A percentile compares a stretch with the other conserved stretches of the same genome.
phyloP scores from a whole-genome alignment of 176 grass and related monocot species.

The Chloris gayana region DNA sequence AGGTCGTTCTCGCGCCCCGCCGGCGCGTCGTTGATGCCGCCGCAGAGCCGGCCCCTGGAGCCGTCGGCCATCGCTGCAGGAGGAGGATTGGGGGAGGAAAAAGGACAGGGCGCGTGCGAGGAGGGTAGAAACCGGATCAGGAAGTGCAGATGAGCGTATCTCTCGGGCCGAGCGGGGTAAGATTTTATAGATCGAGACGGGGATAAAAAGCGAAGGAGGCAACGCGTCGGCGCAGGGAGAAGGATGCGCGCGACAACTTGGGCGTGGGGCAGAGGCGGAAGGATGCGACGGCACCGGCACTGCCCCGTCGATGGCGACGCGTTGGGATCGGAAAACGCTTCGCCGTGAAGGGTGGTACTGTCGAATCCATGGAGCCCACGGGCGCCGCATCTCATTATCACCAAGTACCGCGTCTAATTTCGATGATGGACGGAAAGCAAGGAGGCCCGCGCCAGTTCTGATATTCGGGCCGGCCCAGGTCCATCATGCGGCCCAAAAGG shows the following conservation, averaged over 20 bases:
- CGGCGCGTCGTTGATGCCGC: constrained; percentile 46
- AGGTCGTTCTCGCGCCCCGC: constrained; percentile 60
- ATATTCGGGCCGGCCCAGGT: not conserved
- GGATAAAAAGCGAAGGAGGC: not conserved
- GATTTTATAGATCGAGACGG: constrained; percentile 20
- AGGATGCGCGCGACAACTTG: not conserved
- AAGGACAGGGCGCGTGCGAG: too few species aligned
- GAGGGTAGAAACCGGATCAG: too few species aligned
- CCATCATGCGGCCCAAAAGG: not conserved
- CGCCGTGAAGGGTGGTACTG: constrained; percentile 20
- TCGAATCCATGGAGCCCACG: too few species aligned
- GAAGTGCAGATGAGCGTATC: not conserved
- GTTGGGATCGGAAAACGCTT: constrained; percentile 7
- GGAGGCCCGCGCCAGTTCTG: too few species aligned
- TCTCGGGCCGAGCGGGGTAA: not conserved
- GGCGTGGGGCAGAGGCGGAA: not conserved
- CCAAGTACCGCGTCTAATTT: too few species aligned
- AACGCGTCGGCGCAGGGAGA: too few species aligned
- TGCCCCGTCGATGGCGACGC: constrained; percentile 2
- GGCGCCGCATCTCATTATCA: too few species aligned
- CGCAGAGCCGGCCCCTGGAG: not conserved
- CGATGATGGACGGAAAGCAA: too few species aligned
- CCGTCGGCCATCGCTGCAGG: constrained; percentile 5
- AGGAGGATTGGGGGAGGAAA: too few species aligned
- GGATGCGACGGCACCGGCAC: not conserved